Evolutionary conservation across 129 eudicot genomes (phyloP), one percentile per base, ranked within the genome.

Genomic region (Solidago caesia): DNA sequence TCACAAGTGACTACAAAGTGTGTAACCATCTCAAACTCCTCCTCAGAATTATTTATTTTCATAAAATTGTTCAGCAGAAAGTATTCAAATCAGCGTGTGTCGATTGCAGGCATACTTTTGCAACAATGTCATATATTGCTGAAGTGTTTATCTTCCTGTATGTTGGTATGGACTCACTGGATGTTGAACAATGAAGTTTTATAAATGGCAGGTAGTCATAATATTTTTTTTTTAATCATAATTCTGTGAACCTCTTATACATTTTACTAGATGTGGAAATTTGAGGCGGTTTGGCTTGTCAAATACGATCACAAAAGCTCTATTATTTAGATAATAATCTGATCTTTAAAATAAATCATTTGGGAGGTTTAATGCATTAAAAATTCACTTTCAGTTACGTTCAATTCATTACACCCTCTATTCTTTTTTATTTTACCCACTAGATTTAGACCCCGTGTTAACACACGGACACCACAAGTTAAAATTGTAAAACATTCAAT

Each of bases 101-200:
- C 67, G 74, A 77, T 25, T 79, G 70, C 83, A 94, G 98, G 86
- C 93, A 88, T 87, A 59, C 83, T 74, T 90, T 88, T 72, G 93
- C 93, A 55, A 84, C 96, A 46, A 51, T 94, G 83, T 94, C 98
- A 64, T 91, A 81, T 33, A 33, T 33, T 33, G 39, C 39, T 1
- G 2, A 33, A 33, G 39, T 2, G 39, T 33, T 33, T 33, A 33
- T 33, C 39, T 33, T 33, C 3, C 3, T 33, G 2, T 33, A 33
- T 33, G 39, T 33, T 33, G 98, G 98, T 48, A 94, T 88, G 98
- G 98, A 94, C 83, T 90, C 93, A 6, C 72, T 88, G 75, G 97
- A 94, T 73, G 81, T 88, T 75, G 96, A 87, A 74, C 88, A 93
- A 80, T 93, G 98, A 96, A 64, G 16, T 56, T 75, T 90, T 55